Conservation (phyloP, 345 rosid species). For the Euphorbia pulcherrima region DNA sequence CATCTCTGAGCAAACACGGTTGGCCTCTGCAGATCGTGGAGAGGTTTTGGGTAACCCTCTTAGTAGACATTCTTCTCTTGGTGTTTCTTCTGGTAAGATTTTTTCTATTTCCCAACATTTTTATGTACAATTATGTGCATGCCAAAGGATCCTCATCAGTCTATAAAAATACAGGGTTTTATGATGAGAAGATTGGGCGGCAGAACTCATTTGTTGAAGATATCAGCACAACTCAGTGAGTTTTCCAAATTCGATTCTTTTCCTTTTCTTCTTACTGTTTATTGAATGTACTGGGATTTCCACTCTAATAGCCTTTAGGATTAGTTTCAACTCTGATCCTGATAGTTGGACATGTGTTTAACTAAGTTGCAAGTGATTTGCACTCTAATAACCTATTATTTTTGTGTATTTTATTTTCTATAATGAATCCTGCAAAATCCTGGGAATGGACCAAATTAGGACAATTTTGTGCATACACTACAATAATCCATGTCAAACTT, state of each 20-base stretch:
- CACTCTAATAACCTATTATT: no score
- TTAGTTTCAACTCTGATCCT: neutral
- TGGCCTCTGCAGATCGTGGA: conserved; percentile 27
- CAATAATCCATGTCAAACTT: neutral
- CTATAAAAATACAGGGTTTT: conserved; percentile 30
- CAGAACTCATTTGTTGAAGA: conserved; percentile 34
- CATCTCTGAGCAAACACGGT: conserved; percentile 28
- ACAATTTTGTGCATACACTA: neutral
- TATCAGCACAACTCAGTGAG: conserved; percentile 41
- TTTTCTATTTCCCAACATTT: neutral
- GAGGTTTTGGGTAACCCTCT: conserved; percentile 28
- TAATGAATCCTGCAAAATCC: neutral
- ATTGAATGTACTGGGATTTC: neutral
- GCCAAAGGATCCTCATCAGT: neutral
- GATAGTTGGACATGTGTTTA: neutral
- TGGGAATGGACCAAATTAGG: neutral
- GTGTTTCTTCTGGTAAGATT: conserved; percentile 31
- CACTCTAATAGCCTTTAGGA: neutral
- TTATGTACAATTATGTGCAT: neutral
- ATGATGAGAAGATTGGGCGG: conserved; percentile 32
- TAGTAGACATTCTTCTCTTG: conserved; percentile 39
- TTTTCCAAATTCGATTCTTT: neutral
- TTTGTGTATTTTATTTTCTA: neutral
- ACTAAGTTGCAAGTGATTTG: neutral
- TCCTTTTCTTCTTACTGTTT: neutral